Evolutionary conservation across 805 yeast genomes (phyloP).

Genomic region (Pichia cephalocereana): DNA sequence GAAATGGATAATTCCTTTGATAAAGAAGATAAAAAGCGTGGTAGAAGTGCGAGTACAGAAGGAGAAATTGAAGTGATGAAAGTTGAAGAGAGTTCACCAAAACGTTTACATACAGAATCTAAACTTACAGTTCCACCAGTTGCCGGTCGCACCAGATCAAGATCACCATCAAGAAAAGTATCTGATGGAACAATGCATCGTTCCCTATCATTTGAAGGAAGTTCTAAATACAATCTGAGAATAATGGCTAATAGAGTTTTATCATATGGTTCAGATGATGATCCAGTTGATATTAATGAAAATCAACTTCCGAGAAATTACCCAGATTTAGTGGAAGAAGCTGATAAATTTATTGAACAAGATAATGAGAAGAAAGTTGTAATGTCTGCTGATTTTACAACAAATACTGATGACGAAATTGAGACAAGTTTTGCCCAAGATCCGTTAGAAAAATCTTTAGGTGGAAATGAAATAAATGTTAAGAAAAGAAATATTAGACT

Average conservation of each 20-base stretch:
- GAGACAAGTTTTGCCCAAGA: not conserved
- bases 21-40: not conserved
- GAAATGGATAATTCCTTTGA: no score
- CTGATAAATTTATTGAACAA: slow-evolving; percentile 21
- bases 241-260: slow-evolving; percentile 16
- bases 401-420: slow-evolving; percentile 6
- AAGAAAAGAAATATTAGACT: not conserved
- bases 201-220: not conserved
- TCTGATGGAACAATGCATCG: not conserved
- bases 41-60: not conserved
- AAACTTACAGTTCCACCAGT: slow-evolving; percentile 8
- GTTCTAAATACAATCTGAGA: not conserved
- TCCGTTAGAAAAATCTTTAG: not conserved
- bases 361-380: slow-evolving; percentile 2
- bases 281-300: slow-evolving; percentile 8
- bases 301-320: slow-evolving; percentile 16
- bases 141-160: slow-evolving; percentile 14
- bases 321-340: slow-evolving; percentile 20
- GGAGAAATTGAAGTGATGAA: not conserved
- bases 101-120: not conserved
- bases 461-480: not conserved
- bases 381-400: not conserved
- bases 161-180: slow-evolving; percentile 19
- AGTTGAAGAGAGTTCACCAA: not conserved
- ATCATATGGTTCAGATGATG: slow-evolving; percentile 22